These are phyloP conservation scores for Suillus paluster DNA, from an alignment of 768 basidiomycete genomes.

Conservation along the genomic window DNA sequence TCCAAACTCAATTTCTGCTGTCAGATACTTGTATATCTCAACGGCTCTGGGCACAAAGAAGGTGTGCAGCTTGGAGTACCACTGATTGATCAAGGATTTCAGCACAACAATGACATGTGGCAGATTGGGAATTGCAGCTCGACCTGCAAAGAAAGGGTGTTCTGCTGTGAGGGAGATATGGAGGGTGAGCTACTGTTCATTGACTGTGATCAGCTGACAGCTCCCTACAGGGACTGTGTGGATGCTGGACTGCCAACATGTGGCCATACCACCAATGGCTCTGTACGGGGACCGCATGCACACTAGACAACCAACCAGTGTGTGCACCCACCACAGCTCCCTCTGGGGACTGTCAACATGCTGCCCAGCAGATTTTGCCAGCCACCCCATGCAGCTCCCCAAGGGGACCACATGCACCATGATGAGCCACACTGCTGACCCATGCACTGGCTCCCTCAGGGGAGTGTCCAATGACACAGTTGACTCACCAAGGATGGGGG, in stretches of 20 bases:
- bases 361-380: too few species aligned
- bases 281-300: too few species aligned
- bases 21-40: not conserved
- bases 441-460: too few species aligned
- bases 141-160: not conserved
- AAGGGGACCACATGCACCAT: too few species aligned
- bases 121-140: not conserved
- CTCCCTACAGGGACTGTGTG: not conserved
- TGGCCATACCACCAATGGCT: too few species aligned
- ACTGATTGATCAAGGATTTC: not conserved
- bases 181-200: not conserved
- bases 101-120: conserved; percentile 1
- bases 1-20: not conserved
- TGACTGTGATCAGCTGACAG: not conserved
- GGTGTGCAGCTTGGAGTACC: not conserved
- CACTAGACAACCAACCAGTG: too few species aligned
- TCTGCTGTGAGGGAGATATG: not conserved
- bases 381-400: too few species aligned
- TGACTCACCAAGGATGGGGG: not conserved
- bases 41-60: not conserved
- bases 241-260: too few species aligned
- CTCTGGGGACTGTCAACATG: too few species aligned
- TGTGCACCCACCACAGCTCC: too few species aligned
- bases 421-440: too few species aligned
- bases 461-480: not conserved